A percentile compares a stretch with the other conserved stretches of the same genome.
These are phyloP conservation scores for Lentinus tigrinus DNA, from an alignment of 768 basidiomycete genomes.

Conservation along the genomic window DNA sequence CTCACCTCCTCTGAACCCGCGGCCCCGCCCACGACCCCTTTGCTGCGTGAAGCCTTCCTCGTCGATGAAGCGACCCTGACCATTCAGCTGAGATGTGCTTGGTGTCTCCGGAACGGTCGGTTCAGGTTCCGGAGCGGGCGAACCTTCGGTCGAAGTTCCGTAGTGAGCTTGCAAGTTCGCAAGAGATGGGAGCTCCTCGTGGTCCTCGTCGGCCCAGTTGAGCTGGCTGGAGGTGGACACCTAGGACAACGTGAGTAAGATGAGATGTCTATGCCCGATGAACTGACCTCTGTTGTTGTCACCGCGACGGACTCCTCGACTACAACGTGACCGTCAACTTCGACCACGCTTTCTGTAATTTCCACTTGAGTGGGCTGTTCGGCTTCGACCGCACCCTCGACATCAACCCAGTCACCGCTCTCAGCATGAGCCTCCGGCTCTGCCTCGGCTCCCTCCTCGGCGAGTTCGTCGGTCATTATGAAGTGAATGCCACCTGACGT, in stretches of 20 bases:
- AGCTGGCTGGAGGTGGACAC: conserved; percentile 37
- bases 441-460: conserved; percentile 34
- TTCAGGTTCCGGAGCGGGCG: conserved; percentile 47
- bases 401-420: conserved; percentile 45
- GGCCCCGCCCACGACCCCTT: conserved; percentile 35
- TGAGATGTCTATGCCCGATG: too few species aligned
- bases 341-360: conserved; percentile 20
- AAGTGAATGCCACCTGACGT: conserved; percentile 67
- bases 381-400: conserved; percentile 23
- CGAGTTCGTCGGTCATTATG: conserved; percentile 81
- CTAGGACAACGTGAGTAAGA: conserved; percentile 3
- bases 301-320: conserved; percentile 25
- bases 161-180: conserved; percentile 75
- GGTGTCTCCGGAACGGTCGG: conserved; percentile 28
- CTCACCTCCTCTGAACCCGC: conserved; percentile 28
- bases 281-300: conserved; percentile 22
- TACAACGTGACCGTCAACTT: conserved; percentile 24
- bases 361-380: conserved; percentile 20
- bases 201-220: conserved; percentile 86
- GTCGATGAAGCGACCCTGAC: conserved; percentile 33
- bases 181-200: conserved; percentile 74
- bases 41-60: conserved; percentile 61
- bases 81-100: conserved; percentile 23
- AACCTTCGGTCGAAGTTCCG: conserved; percentile 70
- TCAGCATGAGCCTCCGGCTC: conserved; percentile 1